Conservation (phyloP, 2,329 filamentous ascomycete species). For the Pestalotiopsis fici region DNA sequence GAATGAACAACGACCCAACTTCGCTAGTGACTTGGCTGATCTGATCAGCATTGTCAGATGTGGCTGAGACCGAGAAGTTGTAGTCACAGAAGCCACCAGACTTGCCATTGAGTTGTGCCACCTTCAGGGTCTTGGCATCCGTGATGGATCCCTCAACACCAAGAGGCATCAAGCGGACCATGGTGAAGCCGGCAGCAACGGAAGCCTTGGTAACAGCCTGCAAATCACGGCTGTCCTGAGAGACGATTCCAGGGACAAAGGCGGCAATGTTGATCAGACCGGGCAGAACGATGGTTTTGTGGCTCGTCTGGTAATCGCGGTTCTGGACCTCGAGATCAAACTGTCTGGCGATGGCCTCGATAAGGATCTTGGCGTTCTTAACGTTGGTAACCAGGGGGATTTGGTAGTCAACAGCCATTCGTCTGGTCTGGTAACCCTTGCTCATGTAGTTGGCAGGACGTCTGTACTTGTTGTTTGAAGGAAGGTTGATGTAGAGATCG, state of each 20-base stretch:
- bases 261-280: slow-evolving; percentile 79
- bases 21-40: slow-evolving; percentile 72
- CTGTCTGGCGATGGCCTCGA: slow-evolving; percentile 90
- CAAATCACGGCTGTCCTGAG: slow-evolving; percentile 66
- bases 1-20: slow-evolving; percentile 79
- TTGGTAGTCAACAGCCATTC: slow-evolving; percentile 98
- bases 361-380: slow-evolving; percentile 96
- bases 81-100: slow-evolving; percentile 72
- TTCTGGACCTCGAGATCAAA: slow-evolving; percentile 81
- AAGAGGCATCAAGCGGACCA: slow-evolving; percentile 78
- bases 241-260: slow-evolving; percentile 74
- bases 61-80: slow-evolving; percentile 77
- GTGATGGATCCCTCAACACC: slow-evolving; percentile 73
- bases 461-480: slow-evolving; percentile 97
- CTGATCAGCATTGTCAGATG: slow-evolving; percentile 72
- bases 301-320: slow-evolving; percentile 90
- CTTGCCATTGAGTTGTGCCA: slow-evolving; percentile 71
- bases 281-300: slow-evolving; percentile 71
- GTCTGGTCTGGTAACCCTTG: slow-evolving; percentile 92
- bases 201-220: slow-evolving; percentile 72
- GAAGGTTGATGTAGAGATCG: slow-evolving; percentile 97
- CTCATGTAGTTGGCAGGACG: slow-evolving; percentile 98
- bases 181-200: slow-evolving; percentile 74
- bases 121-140: slow-evolving; percentile 69
- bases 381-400: slow-evolving; percentile 97